Conservation (phyloP, 441 rosid genomes). For the Capsella rubella region DNA sequence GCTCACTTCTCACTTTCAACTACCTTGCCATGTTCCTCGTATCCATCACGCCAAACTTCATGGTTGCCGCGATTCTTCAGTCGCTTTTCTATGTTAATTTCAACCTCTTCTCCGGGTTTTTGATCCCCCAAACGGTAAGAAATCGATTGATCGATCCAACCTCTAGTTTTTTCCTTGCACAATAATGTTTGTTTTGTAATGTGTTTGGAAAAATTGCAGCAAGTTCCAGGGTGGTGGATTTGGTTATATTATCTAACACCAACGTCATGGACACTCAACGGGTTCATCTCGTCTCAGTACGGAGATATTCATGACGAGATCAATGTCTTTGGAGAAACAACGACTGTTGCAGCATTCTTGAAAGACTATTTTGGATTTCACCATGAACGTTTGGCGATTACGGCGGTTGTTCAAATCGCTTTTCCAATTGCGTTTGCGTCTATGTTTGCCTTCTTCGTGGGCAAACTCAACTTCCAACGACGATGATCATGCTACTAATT, state of each 20-base stretch:
- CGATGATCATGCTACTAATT: constrained; percentile 40
- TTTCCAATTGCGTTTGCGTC: constrained; percentile 55
- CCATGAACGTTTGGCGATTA: constrained; percentile 50
- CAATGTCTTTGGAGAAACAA: constrained; percentile 49
- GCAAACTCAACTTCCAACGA: constrained; percentile 56
- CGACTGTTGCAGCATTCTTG: constrained; percentile 47
- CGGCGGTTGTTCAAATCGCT: constrained; percentile 45
- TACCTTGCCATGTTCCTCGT: constrained; percentile 66
- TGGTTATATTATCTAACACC: constrained; percentile 62
- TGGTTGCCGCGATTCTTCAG: constrained; percentile 53
- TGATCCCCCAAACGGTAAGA: constrained; percentile 62
- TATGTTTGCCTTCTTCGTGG: constrained; percentile 52
- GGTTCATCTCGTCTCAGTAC: constrained; percentile 58
- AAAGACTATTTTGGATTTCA: constrained; percentile 60
- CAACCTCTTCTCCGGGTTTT: constrained; percentile 61
- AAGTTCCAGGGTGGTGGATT: constrained; percentile 68
- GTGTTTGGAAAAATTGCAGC: constrained; percentile 40
- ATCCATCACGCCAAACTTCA: constrained; percentile 60
- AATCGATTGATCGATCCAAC: background rate
- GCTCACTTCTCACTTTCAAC: constrained; percentile 52
- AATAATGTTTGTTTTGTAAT: background rate
- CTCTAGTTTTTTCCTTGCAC: background rate
- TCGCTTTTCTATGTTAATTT: constrained; percentile 51
- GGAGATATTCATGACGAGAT: constrained; percentile 53
- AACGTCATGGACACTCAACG: constrained; percentile 60